Conservation (phyloP, 2,329 filamentous ascomycete genomes). For the Fusarium heterosporum region DNA sequence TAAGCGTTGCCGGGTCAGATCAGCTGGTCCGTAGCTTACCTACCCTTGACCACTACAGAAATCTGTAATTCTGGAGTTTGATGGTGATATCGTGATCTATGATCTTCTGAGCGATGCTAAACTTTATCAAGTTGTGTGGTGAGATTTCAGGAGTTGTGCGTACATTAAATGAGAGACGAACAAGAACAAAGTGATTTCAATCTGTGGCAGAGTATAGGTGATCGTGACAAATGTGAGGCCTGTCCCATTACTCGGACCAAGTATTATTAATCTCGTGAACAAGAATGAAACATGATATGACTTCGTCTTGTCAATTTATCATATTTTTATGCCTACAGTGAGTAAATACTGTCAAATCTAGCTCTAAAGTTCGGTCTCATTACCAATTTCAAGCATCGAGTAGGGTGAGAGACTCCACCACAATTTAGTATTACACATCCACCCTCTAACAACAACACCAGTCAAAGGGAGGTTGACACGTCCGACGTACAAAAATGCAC, state of each 20-base stretch:
- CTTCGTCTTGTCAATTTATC: neutral
- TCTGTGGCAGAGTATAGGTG: no score
- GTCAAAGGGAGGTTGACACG: neutral
- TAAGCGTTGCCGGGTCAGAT: constrained; percentile 34
- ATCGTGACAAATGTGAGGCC: no score
- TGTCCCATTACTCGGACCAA: no score
- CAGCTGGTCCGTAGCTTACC: neutral
- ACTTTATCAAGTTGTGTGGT: neutral
- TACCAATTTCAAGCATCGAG: neutral
- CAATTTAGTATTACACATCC: neutral
- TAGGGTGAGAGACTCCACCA: constrained; percentile 1
- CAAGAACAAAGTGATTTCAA: neutral
- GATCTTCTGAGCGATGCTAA: neutral
- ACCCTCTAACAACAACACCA: neutral
- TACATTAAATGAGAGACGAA: neutral
- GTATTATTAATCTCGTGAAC: neutral
- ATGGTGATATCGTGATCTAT: neutral
- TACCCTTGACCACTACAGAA: constrained; percentile 18
- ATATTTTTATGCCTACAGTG: no score
- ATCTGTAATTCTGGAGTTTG: neutral
- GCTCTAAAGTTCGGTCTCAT: neutral
- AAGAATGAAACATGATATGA: neutral
- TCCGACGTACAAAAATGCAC: constrained; percentile 27
- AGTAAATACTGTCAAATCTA: no score
- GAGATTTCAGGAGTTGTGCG: neutral